phyloP scores from a whole-genome alignment of 768 basidiomycete species.

The Amanita thiersii region DNA sequence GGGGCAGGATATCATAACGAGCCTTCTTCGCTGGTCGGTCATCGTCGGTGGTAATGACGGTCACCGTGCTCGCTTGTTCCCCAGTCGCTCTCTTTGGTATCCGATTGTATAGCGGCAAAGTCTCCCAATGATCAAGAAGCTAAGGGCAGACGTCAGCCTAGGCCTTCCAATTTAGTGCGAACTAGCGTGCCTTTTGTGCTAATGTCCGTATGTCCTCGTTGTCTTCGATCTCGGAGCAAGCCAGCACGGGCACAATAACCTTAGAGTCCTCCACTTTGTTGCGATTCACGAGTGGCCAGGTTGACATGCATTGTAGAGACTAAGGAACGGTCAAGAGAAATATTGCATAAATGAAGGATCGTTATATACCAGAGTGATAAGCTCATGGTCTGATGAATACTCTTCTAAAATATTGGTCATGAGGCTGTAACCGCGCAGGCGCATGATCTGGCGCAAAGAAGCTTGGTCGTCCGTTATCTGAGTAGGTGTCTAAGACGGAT shows the following conservation, averaged over 20 bases:
- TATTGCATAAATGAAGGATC: neutral
- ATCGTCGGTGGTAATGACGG: neutral
- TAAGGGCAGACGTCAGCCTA: constrained; percentile 18
- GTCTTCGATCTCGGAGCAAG: constrained; percentile 25
- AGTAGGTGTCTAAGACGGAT: neutral
- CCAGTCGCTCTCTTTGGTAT: constrained; percentile 66
- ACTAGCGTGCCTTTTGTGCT: constrained; percentile 52
- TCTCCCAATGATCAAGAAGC: constrained; percentile 78
- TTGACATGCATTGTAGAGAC: constrained; percentile 59
- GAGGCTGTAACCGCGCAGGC: constrained; percentile 85
- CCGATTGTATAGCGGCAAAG: constrained; percentile 69
- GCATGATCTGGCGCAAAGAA: constrained; percentile 78
- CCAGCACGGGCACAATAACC: constrained; percentile 56
- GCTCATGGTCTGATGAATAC: constrained; percentile 57
- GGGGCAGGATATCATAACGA: too few species aligned
- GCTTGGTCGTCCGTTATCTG: constrained; percentile 82
- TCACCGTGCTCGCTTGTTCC: constrained; percentile 6
- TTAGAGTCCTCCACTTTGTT: constrained; percentile 86
- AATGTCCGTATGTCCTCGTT: constrained; percentile 48
- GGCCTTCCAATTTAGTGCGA: neutral
- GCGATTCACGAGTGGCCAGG: constrained; percentile 76
- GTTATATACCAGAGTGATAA: constrained; percentile 56
- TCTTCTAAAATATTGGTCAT: constrained; percentile 89
- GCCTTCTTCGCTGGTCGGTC: constrained; percentile 5
- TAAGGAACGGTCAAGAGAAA: constrained; percentile 15